Evolutionary conservation across 257 asterid species (phyloP).

Genomic region (Solanum etuberosum): DNA sequence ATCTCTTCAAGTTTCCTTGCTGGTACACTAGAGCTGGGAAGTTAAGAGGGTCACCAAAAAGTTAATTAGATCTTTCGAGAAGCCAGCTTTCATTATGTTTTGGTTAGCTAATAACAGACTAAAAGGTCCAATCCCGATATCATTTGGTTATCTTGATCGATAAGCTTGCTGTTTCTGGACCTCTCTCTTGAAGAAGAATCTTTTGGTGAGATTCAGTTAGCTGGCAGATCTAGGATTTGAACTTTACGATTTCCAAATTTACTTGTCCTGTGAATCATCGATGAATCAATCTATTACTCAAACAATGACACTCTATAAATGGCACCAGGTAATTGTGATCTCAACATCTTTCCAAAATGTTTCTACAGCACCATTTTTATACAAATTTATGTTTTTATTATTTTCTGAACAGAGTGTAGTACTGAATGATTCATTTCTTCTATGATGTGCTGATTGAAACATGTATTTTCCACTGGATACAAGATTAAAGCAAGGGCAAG

Average conservation of each 20-base stretch:
- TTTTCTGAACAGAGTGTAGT: conserved; percentile 7
- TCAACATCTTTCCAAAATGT: background rate
- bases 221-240: background rate
- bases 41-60: background rate
- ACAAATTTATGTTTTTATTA: background rate
- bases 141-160: background rate
- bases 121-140: background rate
- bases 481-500: background rate
- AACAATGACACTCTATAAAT: background rate
- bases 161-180: background rate
- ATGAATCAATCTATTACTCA: background rate
- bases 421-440: conserved; percentile 7
- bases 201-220: background rate
- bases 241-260: background rate
- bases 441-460: conserved; percentile 20
- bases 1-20: background rate
- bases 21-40: background rate
- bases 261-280: background rate
- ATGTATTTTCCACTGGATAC: background rate
- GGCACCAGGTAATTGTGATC: background rate
- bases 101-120: background rate
- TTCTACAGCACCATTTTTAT: background rate
- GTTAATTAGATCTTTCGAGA: background rate
- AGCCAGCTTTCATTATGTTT: background rate
- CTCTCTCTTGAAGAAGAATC: background rate